Evolutionary conservation across 2,329 filamentous ascomycete genomes (phyloP), one percentile per base, ranked within the genome.

Genomic region (Neonectria sp.): DNA sequence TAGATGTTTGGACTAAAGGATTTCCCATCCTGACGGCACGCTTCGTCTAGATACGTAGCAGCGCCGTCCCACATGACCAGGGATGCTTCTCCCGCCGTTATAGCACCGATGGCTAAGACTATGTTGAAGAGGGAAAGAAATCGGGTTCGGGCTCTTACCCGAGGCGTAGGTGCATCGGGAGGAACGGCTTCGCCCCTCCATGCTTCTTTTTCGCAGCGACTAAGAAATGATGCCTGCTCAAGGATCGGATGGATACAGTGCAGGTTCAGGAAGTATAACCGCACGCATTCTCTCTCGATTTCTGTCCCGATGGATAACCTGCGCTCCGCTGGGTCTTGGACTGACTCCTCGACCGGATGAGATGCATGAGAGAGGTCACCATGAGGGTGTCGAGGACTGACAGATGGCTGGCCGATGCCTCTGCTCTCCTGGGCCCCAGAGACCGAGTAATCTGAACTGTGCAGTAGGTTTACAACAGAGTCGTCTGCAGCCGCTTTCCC

Each of bases 171-270:
- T 7, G 15, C 21, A n/a, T 52, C 49, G 35, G 4, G 27, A 8
- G 13, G 33, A 9, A 24, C 27, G 6, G 49, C 51, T 25, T 56
- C 35, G 15, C 29, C 17, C 21, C 17, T 53, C 65, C 45, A 59
- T 8, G 60, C 40, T n/a, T 64, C 60, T 3, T 37, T 59, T 27
- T 67, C 60, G 29, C 65, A 60, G 2, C 60, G 48, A 17, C 3
- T 17, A 4, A 67, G 60, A 43, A 67, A 67, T 4, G 17, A 51
- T 24, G 55, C 11, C 24, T 60, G 65, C 9, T 67, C 55, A 17
- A 67, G 51, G 13, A 67, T 60, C 6, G 60, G 65, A 31, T 67
- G 65, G 21, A 67, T 25, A 46, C 65, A 67, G 35, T 67, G 65
- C 3, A 67, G 25, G 21, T 67, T 67, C 4, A 40, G 9, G 46